Evolutionary conservation across 208 protist genomes (phyloP).

Genomic region (Acanthamoeba culbertsoni): DNA sequence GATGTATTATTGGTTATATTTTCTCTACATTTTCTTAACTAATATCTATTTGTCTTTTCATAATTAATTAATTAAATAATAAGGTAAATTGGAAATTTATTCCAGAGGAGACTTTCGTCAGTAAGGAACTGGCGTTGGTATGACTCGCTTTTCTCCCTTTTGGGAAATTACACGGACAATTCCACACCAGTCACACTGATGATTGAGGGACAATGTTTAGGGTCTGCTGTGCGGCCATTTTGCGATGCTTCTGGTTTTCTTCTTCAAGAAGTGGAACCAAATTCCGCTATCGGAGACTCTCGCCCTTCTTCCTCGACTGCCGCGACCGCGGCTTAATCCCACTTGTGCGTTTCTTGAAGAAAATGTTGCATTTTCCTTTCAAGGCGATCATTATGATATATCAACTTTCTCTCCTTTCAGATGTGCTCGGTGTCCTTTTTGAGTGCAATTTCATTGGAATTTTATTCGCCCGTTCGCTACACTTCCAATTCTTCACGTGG

Average conservation of each 20-base stretch:
- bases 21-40: neutral
- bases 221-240: neutral
- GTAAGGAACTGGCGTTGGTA: constrained; percentile 42
- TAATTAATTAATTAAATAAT: too few relatives aligned
- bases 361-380: too few relatives aligned
- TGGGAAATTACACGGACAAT: constrained; percentile 45
- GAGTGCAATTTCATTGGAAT: constrained; percentile 86
- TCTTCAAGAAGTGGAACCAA: neutral
- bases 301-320: neutral
- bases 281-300: neutral
- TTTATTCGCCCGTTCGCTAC: constrained; percentile 82
- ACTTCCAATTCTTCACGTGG: constrained; percentile 89
- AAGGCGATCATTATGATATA: too few relatives aligned
- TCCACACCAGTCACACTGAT: neutral
- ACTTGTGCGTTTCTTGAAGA: neutral
- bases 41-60: too few relatives aligned
- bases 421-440: constrained; percentile 79
- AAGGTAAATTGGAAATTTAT: constrained; percentile 87
- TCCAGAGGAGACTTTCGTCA: constrained; percentile 77
- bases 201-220: too few relatives aligned
- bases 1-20: neutral
- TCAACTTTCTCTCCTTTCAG: neutral
- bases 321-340: neutral
- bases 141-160: constrained; percentile 61
- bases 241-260: constrained; percentile 25